Conservation (phyloP, 140 eudicot genomes). For the Artemisia princeps region DNA sequence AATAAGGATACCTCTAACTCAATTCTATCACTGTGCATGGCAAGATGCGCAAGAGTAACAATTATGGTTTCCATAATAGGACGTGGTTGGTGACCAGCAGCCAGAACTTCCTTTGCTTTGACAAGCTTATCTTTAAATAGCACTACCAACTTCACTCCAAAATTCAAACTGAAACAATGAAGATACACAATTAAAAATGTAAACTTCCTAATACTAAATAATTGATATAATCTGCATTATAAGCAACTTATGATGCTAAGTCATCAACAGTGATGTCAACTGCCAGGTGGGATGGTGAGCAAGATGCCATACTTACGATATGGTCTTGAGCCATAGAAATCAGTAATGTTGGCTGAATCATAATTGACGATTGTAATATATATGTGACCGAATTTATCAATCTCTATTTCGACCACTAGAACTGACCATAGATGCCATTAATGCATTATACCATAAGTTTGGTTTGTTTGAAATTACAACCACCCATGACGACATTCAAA, state of each 20-base stretch:
- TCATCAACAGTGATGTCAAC: not conserved
- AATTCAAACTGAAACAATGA: slow-evolving; percentile 60
- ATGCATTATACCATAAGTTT: no score
- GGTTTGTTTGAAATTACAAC: no score
- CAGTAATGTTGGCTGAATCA: no score
- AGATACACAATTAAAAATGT: slow-evolving; percentile 8
- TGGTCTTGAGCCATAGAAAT: no score
- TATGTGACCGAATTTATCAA: no score
- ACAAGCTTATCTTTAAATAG: slow-evolving; percentile 49
- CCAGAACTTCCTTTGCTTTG: slow-evolving; percentile 58
- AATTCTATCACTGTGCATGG: slow-evolving; percentile 67
- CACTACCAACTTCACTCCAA: slow-evolving; percentile 57
- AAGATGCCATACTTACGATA: not conserved
- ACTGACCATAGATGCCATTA: no score
- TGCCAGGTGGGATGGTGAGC: not conserved
- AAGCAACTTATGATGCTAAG: slow-evolving; percentile 1
- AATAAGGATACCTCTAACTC: slow-evolving; percentile 69
- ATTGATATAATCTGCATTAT: slow-evolving; percentile 11
- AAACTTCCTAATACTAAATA: not conserved
- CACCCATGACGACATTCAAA: no score
- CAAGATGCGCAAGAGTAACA: slow-evolving; percentile 77
- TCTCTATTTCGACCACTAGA: no score
- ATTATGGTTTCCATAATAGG: slow-evolving; percentile 69
- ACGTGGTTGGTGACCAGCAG: slow-evolving; percentile 70
- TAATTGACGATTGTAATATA: no score